Evolutionary conservation across 2,329 filamentous ascomycete genomes (phyloP), one percentile per base, ranked within the genome.

Genomic region (Claviceps monticola): DNA sequence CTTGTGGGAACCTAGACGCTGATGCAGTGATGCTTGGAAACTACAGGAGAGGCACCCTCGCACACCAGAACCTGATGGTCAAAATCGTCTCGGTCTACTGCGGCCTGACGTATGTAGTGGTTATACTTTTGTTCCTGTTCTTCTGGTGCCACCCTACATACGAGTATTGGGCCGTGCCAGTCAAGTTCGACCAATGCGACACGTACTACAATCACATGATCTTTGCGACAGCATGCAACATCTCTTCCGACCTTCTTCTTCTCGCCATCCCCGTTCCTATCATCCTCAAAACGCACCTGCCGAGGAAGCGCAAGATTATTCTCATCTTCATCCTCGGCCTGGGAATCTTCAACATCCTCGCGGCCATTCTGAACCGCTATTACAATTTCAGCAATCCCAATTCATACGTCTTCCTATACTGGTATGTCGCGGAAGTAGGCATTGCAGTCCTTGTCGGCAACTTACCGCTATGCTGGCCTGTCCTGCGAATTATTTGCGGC

Each of bases 401-500:
- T 60, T 75, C 74, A 2, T 66, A 68, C 14, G 63, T 74, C 39
- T 83, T 79, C 68, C 72, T 79, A 0, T 74, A 74, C 56, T 83
- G 79, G 78, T 80, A 80, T 56, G 72, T 79, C 8, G 72, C 77
- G 29, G 79, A 83, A 59, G 72, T 74, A 13, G 76, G 74, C 45
- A 79, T 79, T 0, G 76, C 78, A 5, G 69, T 83, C 42, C 71
- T 80, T 48, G 78, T 82, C 16, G 73, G 78, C 29, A 83, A 83
- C 54, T 68, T 83, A 5, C 79, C 79, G 0, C 74, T 81, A 48
- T 75, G 73, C 55, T 82, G 78, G 73, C 74, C 75, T 0, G 66
- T 82, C 19, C 68, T 80, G 34, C 72, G 76, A 44, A 68, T 71
- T 8, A 53, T 75, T 0, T 51, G 64, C 7, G 61, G 63, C 21